These are phyloP conservation scores for Pelagophyceae sp. DNA, from an alignment of 352 stramenopile genomes.

Conservation along the genomic window DNA sequence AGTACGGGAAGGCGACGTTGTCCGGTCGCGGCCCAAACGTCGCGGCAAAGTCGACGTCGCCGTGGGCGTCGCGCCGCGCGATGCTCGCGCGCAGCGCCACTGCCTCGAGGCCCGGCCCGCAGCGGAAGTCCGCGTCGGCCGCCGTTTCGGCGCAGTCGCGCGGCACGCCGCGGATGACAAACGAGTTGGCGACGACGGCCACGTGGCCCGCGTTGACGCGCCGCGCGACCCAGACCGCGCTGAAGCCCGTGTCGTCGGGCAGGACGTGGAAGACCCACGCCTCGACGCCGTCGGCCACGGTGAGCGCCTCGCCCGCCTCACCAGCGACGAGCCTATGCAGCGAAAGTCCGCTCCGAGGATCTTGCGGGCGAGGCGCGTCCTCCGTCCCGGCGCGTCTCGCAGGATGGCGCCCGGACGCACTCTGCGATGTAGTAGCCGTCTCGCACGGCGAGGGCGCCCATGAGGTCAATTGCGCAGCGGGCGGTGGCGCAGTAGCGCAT, in stretches of 20 bases:
- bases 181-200: constrained; percentile 75
- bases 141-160: not conserved
- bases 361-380: too few species aligned
- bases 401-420: too few species aligned
- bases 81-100: constrained; percentile 53
- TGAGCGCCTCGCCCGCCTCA: constrained; percentile 70
- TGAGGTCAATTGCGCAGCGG: constrained; percentile 67
- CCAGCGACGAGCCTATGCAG: constrained; percentile 21
- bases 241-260: constrained; percentile 72
- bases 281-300: constrained; percentile 68
- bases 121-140: constrained; percentile 45
- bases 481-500: constrained; percentile 61
- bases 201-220: constrained; percentile 72
- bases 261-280: constrained; percentile 84
- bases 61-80: constrained; percentile 59
- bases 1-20: constrained; percentile 60
- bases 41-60: constrained; percentile 22
- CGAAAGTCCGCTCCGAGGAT: too few species aligned
- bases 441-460: constrained; percentile 72
- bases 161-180: constrained; percentile 67
- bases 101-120: constrained; percentile 59
- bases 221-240: constrained; percentile 51
- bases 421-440: constrained; percentile 80
- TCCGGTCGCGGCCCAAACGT: constrained; percentile 44
- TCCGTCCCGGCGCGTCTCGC: too few species aligned